Conservation (phyloP, 2,329 filamentous ascomycete genomes). For the Alternaria viburni region DNA sequence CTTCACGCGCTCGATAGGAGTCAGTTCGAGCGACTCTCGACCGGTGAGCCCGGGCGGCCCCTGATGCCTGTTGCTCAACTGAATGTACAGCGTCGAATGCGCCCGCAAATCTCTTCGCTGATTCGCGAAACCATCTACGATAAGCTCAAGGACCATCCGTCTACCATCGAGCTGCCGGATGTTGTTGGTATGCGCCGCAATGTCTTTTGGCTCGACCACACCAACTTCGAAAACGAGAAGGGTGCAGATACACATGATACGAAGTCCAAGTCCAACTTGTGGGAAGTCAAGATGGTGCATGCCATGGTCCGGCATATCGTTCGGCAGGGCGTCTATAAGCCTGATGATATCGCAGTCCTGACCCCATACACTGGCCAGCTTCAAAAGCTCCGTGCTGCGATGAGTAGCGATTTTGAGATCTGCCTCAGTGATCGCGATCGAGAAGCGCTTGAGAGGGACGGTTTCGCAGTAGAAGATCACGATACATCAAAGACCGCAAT, state of each 20-base stretch:
- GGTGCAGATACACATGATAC: slow-evolving; percentile 14
- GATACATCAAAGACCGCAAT: not conserved
- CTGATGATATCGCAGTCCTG: slow-evolving; percentile 71
- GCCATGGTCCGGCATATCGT: slow-evolving; percentile 70
- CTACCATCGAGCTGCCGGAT: slow-evolving; percentile 50
- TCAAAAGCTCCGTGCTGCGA: slow-evolving; percentile 55
- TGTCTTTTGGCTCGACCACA: slow-evolving; percentile 69
- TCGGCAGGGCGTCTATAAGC: slow-evolving; percentile 66
- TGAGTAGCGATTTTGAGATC: slow-evolving; percentile 64
- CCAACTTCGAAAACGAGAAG: slow-evolving; percentile 51
- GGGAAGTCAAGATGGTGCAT: slow-evolving; percentile 68
- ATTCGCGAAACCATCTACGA: slow-evolving; percentile 66
- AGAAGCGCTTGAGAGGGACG: slow-evolving; percentile 55
- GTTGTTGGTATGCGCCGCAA: slow-evolving; percentile 61
- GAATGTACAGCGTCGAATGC: slow-evolving; percentile 69
- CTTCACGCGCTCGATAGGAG: slow-evolving; percentile 65
- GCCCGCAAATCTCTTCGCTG: slow-evolving; percentile 65
- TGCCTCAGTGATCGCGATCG: slow-evolving; percentile 67
- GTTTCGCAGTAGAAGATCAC: slow-evolving; percentile 16
- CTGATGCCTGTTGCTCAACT: slow-evolving; percentile 48
- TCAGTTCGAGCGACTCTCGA: slow-evolving; percentile 65
- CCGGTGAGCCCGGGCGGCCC: slow-evolving; percentile 26
- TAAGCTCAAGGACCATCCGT: slow-evolving; percentile 58
- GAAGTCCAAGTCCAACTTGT: slow-evolving; percentile 62
- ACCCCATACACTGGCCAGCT: slow-evolving; percentile 70